A percentile compares a stretch with the other conserved stretches of the same genome.
These are phyloP conservation scores for Zoysia japonica DNA, from an alignment of 176 grass and related monocot species.

Conservation along the genomic window DNA sequence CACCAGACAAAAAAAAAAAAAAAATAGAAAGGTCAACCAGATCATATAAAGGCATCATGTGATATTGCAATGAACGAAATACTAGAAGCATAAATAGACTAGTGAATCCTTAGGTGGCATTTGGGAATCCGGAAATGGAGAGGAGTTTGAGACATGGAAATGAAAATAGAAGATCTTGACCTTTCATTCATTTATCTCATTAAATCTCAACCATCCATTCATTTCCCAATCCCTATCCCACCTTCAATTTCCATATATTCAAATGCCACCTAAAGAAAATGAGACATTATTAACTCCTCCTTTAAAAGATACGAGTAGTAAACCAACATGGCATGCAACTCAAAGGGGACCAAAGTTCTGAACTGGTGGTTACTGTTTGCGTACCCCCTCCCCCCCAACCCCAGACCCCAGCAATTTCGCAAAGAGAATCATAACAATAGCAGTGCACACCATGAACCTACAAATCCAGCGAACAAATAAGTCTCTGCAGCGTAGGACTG, in stretches of 20 bases:
- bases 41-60: neutral
- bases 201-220: neutral
- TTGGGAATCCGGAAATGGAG: no score
- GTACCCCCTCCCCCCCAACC: no score
- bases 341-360: neutral
- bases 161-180: no score
- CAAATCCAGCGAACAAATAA: neutral
- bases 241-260: neutral
- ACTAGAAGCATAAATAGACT: neutral
- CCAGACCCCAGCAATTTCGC: neutral
- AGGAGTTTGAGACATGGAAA: no score
- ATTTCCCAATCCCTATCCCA: neutral
- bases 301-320: neutral
- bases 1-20: no score
- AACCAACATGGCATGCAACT: slow-evolving; percentile 6
- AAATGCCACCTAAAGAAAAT: neutral
- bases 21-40: neutral
- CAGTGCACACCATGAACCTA: neutral
- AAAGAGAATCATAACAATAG: neutral
- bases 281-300: neutral
- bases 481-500: neutral
- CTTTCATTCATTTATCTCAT: no score
- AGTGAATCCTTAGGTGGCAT: neutral
- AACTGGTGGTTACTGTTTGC: neutral
- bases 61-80: neutral